A percentile compares a stretch with the other conserved stretches of the same genome.
phyloP scores from a whole-genome alignment of 768 basidiomycete genomes.

The Collybia sp. region DNA sequence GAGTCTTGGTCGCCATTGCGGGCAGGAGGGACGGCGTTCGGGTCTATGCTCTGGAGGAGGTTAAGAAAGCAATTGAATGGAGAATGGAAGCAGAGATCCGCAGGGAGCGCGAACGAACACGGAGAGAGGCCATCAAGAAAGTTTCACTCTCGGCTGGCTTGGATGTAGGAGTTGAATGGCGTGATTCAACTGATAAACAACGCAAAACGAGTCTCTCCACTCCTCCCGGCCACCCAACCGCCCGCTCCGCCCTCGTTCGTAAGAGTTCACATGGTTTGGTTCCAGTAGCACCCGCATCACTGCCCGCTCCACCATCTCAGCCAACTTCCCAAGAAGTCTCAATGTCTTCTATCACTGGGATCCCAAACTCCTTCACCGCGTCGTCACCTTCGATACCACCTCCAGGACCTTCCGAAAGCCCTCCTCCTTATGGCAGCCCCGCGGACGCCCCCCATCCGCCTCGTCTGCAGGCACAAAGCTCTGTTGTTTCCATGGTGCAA shows the following conservation, averaged over 20 bases:
- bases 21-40: constrained; percentile 83
- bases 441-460: constrained; percentile 26
- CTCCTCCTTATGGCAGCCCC: constrained; percentile 58
- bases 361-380: constrained; percentile 25
- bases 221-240: constrained; percentile 32
- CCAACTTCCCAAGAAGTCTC: constrained; percentile 32
- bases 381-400: constrained; percentile 13
- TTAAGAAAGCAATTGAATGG: constrained; percentile 85
- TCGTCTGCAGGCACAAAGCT: constrained; percentile 32
- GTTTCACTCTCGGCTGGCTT: constrained; percentile 23
- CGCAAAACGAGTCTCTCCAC: constrained; percentile 47
- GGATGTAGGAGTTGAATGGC: constrained; percentile 25
- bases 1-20: constrained; percentile 86
- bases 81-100: constrained; percentile 76
- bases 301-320: constrained; percentile 22
- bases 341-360: constrained; percentile 34
- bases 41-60: constrained; percentile 84
- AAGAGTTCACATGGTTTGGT: constrained; percentile 34
- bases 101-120: constrained; percentile 68
- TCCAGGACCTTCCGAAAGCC: constrained; percentile 44
- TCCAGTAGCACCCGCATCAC: constrained; percentile 21
- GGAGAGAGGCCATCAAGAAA: constrained; percentile 65
- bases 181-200: constrained; percentile 41
- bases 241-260: constrained; percentile 26
- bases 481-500: constrained; percentile 32